Evolutionary conservation across 129 eudicot genomes (phyloP).

Genomic region (sunflower (Helianthus annuus)): DNA sequence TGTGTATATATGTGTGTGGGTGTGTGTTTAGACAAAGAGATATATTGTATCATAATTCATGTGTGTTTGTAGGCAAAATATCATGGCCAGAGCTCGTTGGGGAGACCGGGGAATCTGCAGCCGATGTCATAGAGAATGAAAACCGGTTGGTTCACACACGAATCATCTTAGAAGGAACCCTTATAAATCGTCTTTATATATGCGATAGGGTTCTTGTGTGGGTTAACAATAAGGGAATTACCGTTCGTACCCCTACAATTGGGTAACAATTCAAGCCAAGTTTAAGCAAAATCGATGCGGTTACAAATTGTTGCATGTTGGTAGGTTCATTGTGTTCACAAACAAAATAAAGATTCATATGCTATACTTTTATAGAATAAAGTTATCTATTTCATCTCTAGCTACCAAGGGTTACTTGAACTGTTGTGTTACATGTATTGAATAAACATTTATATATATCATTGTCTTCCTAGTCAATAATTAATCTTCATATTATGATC

Average conservation of each 20-base stretch:
- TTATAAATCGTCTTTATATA: conserved; percentile 3
- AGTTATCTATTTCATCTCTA: neutral
- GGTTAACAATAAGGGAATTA: conserved; percentile 18
- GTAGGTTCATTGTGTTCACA: neutral
- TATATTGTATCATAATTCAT: neutral
- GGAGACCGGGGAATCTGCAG: conserved; percentile 8
- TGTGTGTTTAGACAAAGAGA: no score
- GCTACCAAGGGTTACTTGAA: no score
- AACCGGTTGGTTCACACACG: conserved; percentile 20
- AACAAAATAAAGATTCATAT: neutral
- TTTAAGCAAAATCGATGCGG: neutral
- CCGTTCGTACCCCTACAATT: neutral
- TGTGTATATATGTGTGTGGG: no score
- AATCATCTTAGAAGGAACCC: conserved; percentile 25
- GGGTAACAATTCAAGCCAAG: conserved; percentile 1
- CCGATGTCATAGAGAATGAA: conserved; percentile 10
- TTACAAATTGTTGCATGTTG: neutral
- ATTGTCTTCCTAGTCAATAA: no score
- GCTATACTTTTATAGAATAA: neutral
- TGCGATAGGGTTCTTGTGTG: conserved; percentile 37
- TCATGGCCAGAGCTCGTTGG: conserved; percentile 27
- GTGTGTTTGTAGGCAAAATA: conserved; percentile 12
- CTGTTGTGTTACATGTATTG: neutral
- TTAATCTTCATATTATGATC: no score
- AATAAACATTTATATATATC: neutral